phyloP scores from a whole-genome alignment of 2,329 filamentous ascomycete species.

The Clonostachys rosea region DNA sequence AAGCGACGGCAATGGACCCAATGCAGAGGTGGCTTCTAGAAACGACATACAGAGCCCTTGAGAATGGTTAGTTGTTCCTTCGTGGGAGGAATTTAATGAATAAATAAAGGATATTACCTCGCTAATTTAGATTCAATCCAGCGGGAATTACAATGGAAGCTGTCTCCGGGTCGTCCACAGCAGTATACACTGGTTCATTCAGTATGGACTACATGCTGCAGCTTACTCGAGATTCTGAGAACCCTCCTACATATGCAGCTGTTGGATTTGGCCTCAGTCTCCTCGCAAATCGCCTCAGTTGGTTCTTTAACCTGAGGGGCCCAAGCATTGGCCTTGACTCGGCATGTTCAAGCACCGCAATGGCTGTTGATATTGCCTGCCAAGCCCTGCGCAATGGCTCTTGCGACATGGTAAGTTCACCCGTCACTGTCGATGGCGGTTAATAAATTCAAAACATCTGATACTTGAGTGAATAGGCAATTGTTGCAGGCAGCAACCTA shows the following conservation, averaged over 20 bases:
- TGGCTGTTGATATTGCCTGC: slow-evolving; percentile 15
- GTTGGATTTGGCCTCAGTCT: slow-evolving; percentile 18
- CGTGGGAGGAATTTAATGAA: background rate
- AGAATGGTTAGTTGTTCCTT: slow-evolving; percentile 2
- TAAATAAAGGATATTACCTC: background rate
- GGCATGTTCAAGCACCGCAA: slow-evolving; percentile 28
- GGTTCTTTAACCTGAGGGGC: slow-evolving; percentile 30
- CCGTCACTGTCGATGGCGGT: no score
- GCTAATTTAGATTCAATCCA: background rate
- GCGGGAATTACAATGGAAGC: slow-evolving; percentile 3
- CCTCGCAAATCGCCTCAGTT: slow-evolving; percentile 25
- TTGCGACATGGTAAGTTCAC: slow-evolving; percentile 23
- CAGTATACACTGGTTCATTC: slow-evolving; percentile 2
- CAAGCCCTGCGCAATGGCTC: slow-evolving; percentile 34
- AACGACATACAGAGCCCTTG: slow-evolving; percentile 4
- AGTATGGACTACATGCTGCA: background rate
- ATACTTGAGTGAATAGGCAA: background rate
- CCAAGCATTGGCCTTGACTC: slow-evolving; percentile 24
- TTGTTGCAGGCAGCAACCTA: background rate
- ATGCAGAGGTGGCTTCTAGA: slow-evolving; percentile 11
- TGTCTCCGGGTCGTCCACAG: background rate
- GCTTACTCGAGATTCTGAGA: background rate
- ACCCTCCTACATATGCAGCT: slow-evolving; percentile 11
- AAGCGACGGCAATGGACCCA: slow-evolving; percentile 16
- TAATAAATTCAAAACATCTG: background rate